Evolutionary conservation across 495 filamentous ascomycete genomes (phyloP).

Genomic region (Tuber indicum): DNA sequence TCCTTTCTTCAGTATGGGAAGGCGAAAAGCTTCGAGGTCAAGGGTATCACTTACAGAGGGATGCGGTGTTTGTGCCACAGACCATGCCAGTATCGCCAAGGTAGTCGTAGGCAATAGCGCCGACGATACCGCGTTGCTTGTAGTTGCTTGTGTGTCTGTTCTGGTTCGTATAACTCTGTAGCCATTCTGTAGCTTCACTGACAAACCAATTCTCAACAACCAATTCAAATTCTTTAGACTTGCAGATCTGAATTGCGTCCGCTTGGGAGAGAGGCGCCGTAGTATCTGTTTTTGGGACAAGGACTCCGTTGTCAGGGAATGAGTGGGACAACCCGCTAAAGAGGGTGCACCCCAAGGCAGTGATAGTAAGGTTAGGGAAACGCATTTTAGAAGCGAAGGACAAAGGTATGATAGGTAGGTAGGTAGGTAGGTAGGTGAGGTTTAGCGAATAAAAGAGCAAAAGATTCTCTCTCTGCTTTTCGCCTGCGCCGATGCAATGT

Average conservation of each 20-base stretch:
- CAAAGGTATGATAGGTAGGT: background rate
- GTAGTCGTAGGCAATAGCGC: constrained; percentile 34
- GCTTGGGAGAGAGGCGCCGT: background rate
- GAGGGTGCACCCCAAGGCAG: background rate
- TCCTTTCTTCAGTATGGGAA: background rate
- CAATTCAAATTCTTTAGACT: constrained; percentile 27
- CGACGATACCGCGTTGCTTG: constrained; percentile 22
- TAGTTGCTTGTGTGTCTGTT: constrained; percentile 12
- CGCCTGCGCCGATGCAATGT: background rate
- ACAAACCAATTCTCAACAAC: constrained; percentile 29
- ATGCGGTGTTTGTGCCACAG: constrained; percentile 29
- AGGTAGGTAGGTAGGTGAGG: background rate
- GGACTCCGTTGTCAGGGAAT: background rate
- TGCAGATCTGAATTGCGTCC: constrained; percentile 26
- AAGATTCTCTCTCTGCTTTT: background rate
- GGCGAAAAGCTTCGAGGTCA: background rate
- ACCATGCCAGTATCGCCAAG: constrained; percentile 24
- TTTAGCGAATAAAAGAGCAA: background rate
- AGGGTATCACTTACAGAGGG: constrained; percentile 16
- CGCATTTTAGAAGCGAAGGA: background rate
- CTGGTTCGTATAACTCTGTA: constrained; percentile 20
- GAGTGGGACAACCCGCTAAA: background rate
- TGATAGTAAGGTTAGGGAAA: background rate
- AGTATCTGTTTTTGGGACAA: background rate
- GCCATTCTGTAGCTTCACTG: constrained; percentile 26